Evolutionary conservation across 2,329 filamentous ascomycete species (phyloP).

Genomic region (Aspergillus ruber): DNA sequence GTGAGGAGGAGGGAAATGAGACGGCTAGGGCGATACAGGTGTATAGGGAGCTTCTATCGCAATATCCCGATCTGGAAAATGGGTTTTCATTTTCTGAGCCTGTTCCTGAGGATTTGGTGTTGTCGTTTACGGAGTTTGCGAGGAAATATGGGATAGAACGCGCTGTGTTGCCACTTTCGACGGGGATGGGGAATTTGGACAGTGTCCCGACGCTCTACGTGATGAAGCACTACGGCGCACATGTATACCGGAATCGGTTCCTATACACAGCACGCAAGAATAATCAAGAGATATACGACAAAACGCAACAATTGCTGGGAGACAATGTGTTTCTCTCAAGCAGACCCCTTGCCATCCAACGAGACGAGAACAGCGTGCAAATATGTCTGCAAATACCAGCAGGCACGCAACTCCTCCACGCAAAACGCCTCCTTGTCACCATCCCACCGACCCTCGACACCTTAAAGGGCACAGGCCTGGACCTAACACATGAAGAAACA

Average conservation of each 20-base stretch:
- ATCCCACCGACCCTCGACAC: not conserved
- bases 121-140: conserved; percentile 45
- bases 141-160: conserved; percentile 32
- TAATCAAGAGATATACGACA: conserved; percentile 6
- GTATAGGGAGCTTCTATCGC: conserved; percentile 25
- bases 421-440: not conserved
- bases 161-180: conserved; percentile 30
- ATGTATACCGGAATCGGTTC: conserved; percentile 2
- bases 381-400: not conserved
- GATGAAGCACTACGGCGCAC: conserved; percentile 10
- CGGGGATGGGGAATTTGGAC: conserved; percentile 33
- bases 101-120: conserved; percentile 42
- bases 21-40: no score
- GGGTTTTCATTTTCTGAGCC: conserved; percentile 32
- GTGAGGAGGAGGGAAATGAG: no score
- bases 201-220: conserved; percentile 11
- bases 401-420: not conserved
- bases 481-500: not conserved
- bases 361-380: not conserved
- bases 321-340: conserved; percentile 17
- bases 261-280: not conserved
- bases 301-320: conserved; percentile 17
- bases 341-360: conserved; percentile 9
- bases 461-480: not conserved
- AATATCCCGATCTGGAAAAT: conserved; percentile 7